Evolutionary conservation across 2,329 filamentous ascomycete genomes (phyloP).

Genomic region (Pseudogymnoascus sp.): DNA sequence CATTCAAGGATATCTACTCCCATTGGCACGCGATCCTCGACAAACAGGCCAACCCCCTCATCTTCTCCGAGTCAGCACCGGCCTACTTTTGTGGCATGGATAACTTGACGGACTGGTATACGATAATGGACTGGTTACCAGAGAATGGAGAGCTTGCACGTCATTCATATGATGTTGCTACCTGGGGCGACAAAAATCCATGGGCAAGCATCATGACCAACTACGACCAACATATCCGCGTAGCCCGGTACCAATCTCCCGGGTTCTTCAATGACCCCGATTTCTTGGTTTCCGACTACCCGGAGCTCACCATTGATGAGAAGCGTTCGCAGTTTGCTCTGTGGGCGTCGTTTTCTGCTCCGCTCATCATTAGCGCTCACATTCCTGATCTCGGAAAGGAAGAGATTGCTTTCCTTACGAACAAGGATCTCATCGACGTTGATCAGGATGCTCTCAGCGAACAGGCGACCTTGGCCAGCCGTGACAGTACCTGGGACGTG

Average conservation of each 20-base stretch:
- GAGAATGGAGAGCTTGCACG: conserved; percentile 30
- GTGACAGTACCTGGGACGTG: conserved; percentile 33
- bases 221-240: conserved; percentile 32
- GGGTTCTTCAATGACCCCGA: conserved; percentile 24
- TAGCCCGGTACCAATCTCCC: conserved; percentile 27
- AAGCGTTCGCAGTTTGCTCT: conserved; percentile 15
- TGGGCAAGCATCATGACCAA: conserved; percentile 42
- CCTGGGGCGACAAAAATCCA: conserved; percentile 22
- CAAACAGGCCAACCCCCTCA: conserved; percentile 25
- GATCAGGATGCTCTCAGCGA: conserved; percentile 17
- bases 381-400: conserved; percentile 27
- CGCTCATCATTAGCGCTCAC: conserved; percentile 26
- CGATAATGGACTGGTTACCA: conserved; percentile 39
- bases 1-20: conserved; percentile 31
- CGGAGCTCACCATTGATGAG: conserved; percentile 10
- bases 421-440: conserved; percentile 18
- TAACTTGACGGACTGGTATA: conserved; percentile 33
- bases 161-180: conserved; percentile 27
- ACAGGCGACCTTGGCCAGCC: conserved; percentile 33
- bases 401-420: conserved; percentile 32
- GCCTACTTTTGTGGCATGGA: conserved; percentile 42
- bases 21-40: conserved; percentile 34
- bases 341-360: conserved; percentile 24
- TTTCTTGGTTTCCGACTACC: conserved; percentile 10
- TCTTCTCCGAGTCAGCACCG: conserved; percentile 31